Conservation (phyloP, 2,329 filamentous ascomycete genomes). For the Kalmusia sp. region DNA sequence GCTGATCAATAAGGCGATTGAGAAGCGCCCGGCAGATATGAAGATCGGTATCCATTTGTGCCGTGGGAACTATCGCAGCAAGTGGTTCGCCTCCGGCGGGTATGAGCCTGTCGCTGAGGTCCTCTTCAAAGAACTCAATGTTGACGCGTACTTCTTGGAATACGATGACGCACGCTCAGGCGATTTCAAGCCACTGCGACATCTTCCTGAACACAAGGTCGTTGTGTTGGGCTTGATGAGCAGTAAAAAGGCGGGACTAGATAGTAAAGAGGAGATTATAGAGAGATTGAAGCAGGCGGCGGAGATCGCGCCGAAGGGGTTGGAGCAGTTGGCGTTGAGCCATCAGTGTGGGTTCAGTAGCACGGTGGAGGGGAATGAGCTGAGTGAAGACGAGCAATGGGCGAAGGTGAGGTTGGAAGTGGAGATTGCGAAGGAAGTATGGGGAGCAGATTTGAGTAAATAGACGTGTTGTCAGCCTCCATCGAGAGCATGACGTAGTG, state of each 20-base stretch:
- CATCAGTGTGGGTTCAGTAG: slow-evolving; percentile 66
- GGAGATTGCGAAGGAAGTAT: slow-evolving; percentile 65
- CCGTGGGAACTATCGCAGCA: slow-evolving; percentile 63
- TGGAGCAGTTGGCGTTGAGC: slow-evolving; percentile 63
- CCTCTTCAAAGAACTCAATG: slow-evolving; percentile 63
- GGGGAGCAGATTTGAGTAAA: slow-evolving; percentile 57
- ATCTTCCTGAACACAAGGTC: slow-evolving; percentile 61
- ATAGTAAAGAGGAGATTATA: slow-evolving; percentile 54
- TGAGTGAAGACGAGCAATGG: slow-evolving; percentile 65
- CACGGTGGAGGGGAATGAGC: slow-evolving; percentile 64
- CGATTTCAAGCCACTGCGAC: slow-evolving; percentile 63
- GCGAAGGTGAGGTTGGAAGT: slow-evolving; percentile 62
- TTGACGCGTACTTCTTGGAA: slow-evolving; percentile 67
- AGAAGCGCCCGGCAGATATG: slow-evolving; percentile 61
- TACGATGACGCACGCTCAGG: slow-evolving; percentile 65
- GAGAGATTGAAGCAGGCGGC: slow-evolving; percentile 47
- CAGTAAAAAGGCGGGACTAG: slow-evolving; percentile 65
- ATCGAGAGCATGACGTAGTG: too few relatives aligned
- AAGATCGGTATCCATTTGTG: slow-evolving; percentile 65
- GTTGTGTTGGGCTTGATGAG: slow-evolving; percentile 64
- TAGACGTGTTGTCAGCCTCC: slow-evolving; percentile 11
- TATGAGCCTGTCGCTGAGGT: slow-evolving; percentile 66
- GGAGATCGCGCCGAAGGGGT: slow-evolving; percentile 57
- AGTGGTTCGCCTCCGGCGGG: slow-evolving; percentile 65
- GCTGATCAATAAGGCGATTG: slow-evolving; percentile 63